Conservation (phyloP, 768 basidiomycete species). For the Hebeloma cylindrosporum region DNA sequence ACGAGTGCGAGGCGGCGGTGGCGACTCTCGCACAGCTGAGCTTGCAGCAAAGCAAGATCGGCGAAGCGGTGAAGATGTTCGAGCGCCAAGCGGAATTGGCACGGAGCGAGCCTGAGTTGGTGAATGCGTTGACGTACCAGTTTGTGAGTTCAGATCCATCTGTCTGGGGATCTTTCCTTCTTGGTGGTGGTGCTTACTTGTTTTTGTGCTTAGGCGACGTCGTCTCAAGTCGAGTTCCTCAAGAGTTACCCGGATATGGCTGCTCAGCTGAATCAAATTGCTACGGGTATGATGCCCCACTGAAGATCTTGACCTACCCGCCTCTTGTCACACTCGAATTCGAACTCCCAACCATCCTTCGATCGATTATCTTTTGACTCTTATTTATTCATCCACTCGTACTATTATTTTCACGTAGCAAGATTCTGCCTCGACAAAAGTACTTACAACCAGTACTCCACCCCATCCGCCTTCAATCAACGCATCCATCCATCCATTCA, state of each 20-base stretch:
- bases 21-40: conserved; percentile 93
- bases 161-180: conserved; percentile 3
- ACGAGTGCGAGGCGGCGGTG: conserved; percentile 95
- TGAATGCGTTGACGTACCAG: conserved; percentile 74
- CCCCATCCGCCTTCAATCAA: no score
- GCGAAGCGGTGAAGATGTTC: conserved; percentile 85
- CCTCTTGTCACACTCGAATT: no score
- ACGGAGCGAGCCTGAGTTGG: conserved; percentile 86
- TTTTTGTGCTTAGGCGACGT: conserved; percentile 58
- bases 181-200: neutral
- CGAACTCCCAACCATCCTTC: no score
- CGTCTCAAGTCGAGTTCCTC: conserved; percentile 80
- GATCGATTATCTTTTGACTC: no score
- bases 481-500: no score
- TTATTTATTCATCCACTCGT: no score
- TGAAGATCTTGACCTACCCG: no score
- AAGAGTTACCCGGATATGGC: conserved; percentile 83
- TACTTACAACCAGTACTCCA: no score
- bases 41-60: conserved; percentile 87
- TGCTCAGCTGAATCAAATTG: conserved; percentile 54
- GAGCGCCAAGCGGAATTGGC: conserved; percentile 81
- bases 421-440: no score
- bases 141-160: conserved; percentile 52
- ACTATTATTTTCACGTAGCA: no score
- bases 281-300: conserved; percentile 34